Evolutionary conservation across 306 rosid genomes (phyloP).

Genomic region (Cucumis hystrix): DNA sequence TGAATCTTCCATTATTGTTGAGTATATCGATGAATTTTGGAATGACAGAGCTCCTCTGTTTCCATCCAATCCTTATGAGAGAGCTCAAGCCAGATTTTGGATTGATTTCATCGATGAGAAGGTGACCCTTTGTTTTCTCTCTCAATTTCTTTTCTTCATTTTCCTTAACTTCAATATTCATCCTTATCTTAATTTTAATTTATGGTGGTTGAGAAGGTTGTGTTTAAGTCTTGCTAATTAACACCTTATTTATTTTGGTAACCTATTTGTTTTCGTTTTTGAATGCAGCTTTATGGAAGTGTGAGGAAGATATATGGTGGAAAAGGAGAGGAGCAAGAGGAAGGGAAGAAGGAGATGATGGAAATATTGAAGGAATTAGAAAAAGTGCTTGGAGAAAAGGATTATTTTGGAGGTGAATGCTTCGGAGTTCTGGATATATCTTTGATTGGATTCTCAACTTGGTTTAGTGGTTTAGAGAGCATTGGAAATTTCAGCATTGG

Average conservation of each 20-base stretch:
- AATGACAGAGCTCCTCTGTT: conserved; percentile 11
- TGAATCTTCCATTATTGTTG: conserved; percentile 24
- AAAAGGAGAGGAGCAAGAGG: conserved; percentile 10
- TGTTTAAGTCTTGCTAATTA: too few relatives aligned
- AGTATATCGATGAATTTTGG: conserved; percentile 35
- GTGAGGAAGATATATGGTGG: conserved; percentile 2
- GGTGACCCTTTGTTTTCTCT: not conserved
- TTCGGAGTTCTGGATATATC: not conserved
- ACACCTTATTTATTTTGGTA: too few relatives aligned
- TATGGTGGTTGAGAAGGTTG: too few relatives aligned
- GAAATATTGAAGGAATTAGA: conserved; percentile 4
- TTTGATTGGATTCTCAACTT: not conserved
- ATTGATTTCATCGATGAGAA: conserved; percentile 24
- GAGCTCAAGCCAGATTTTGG: conserved; percentile 31
- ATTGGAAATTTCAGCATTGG: not conserved
- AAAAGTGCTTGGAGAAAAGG: conserved; percentile 17
- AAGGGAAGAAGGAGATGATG: not conserved
- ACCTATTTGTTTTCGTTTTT: too few relatives aligned
- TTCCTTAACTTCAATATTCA: too few relatives aligned
- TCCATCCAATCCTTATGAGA: conserved; percentile 24
- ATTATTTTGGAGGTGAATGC: conserved; percentile 21
- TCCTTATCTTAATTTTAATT: too few relatives aligned
- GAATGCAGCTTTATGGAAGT: not conserved
- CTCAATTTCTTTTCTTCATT: not conserved
- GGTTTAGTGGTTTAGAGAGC: not conserved